Evolutionary conservation across 2,329 filamentous ascomycete genomes (phyloP).

Genomic region (Colletotrichum gloeosporioides): DNA sequence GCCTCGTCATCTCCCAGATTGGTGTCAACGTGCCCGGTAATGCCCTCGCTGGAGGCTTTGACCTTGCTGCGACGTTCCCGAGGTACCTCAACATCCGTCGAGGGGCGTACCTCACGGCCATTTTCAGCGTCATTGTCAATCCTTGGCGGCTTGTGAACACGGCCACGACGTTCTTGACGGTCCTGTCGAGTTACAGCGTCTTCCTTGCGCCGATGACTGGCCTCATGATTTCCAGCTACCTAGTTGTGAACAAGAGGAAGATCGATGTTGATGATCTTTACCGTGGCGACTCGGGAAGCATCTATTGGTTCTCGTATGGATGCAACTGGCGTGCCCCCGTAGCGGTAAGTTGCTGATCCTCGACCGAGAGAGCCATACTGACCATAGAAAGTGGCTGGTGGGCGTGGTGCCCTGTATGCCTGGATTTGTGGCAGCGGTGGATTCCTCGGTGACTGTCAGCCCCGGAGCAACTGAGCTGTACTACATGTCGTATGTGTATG

Average conservation of each 20-base stretch:
- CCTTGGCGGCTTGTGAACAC: slow-evolving; percentile 43
- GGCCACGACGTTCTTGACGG: slow-evolving; percentile 39
- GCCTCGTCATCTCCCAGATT: slow-evolving; percentile 39
- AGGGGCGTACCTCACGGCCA: slow-evolving; percentile 40
- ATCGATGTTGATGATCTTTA: slow-evolving; percentile 41
- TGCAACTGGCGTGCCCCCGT: slow-evolving; percentile 44
- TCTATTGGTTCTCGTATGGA: slow-evolving; percentile 47
- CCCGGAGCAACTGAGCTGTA: slow-evolving; percentile 43
- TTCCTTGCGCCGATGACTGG: slow-evolving; percentile 45
- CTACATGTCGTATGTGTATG: slow-evolving; percentile 43
- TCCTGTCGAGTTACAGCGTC: slow-evolving; percentile 40
- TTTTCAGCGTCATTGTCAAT: slow-evolving; percentile 40
- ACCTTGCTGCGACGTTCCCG: slow-evolving; percentile 42
- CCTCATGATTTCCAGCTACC: slow-evolving; percentile 41
- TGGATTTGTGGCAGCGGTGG: slow-evolving; percentile 46
- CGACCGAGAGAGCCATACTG: background rate
- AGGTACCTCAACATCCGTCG: slow-evolving; percentile 42
- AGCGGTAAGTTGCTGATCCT: slow-evolving; percentile 34
- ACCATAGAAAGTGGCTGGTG: slow-evolving; percentile 37
- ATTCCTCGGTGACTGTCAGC: slow-evolving; percentile 33
- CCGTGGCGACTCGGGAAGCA: slow-evolving; percentile 30
- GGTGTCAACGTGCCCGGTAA: slow-evolving; percentile 43
- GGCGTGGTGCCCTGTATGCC: slow-evolving; percentile 45
- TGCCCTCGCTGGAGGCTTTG: slow-evolving; percentile 42
- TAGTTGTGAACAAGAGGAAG: slow-evolving; percentile 37